A percentile compares a stretch with the other conserved stretches of the same genome.
Conservation (phyloP, 305 asterid species). For the Andrographis paniculata region DNA sequence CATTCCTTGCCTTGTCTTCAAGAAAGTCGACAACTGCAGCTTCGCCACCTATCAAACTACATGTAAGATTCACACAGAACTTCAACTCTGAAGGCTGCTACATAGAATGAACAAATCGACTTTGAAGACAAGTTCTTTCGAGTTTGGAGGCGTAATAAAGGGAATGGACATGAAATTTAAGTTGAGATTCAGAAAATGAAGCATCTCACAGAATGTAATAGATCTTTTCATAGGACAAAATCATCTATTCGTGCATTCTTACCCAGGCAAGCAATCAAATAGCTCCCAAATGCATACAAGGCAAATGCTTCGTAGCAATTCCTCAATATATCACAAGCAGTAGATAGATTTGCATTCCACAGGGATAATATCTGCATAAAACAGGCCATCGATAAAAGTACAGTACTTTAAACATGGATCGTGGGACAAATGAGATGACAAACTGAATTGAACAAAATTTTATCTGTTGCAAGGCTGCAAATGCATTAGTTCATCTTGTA, state of each 20-base stretch:
- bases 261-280: slow-evolving; percentile 95
- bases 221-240: background rate
- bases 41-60: slow-evolving; percentile 57
- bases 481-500: no score
- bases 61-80: slow-evolving; percentile 4
- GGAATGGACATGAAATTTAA: background rate
- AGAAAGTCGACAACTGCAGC: slow-evolving; percentile 44
- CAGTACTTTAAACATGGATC: no score
- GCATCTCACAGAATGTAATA: background rate
- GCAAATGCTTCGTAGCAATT: slow-evolving; percentile 95
- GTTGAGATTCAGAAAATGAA: slow-evolving; percentile 1
- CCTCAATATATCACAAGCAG: slow-evolving; percentile 84
- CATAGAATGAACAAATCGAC: no score
- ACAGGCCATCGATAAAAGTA: background rate
- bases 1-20: slow-evolving; percentile 54
- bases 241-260: slow-evolving; percentile 19
- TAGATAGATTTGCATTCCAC: slow-evolving; percentile 61
- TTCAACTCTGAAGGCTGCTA: background rate
- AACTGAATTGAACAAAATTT: background rate
- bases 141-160: no score
- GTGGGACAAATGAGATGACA: background rate
- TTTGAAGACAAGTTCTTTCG: no score
- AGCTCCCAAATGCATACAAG: slow-evolving; percentile 90
- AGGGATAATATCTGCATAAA: slow-evolving; percentile 63
- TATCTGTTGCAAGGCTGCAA: background rate